These are phyloP conservation scores for Acer yangbiense DNA, from an alignment of 345 rosid species.

Conservation along the genomic window DNA sequence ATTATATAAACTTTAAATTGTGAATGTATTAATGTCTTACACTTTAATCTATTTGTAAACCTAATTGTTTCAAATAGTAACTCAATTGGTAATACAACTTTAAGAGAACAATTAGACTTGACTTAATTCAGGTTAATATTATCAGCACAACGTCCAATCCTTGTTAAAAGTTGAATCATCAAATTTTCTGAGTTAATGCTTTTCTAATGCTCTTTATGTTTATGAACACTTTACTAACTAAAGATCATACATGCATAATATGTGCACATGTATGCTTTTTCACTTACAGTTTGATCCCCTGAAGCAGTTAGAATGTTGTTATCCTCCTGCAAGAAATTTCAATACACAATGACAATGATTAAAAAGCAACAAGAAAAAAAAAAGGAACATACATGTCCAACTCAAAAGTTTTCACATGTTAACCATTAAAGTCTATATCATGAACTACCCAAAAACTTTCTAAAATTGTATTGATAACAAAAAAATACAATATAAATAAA, in stretches of 20 bases:
- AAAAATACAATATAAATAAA: background rate
- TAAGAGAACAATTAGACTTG: background rate
- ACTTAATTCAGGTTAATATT: background rate
- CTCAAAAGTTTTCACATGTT: background rate
- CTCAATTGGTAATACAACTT: background rate
- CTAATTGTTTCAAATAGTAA: background rate
- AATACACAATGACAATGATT: background rate
- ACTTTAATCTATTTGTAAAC: background rate
- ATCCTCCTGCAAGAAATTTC: conserved; percentile 60
- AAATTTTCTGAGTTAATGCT: background rate
- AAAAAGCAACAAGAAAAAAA: background rate
- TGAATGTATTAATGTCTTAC: background rate
- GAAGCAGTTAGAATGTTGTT: conserved; percentile 77
- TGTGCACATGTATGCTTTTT: background rate
- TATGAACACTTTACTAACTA: too few relatives aligned
- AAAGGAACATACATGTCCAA: background rate
- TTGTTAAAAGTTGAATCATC: background rate
- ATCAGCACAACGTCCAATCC: background rate
- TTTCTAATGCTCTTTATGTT: background rate
- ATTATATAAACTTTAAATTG: background rate
- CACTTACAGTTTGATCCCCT: conserved; percentile 96
- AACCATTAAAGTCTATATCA: background rate
- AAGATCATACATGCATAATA: background rate
- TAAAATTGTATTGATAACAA: background rate
- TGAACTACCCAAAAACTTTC: background rate